phyloP scores from a whole-genome alignment of 148 eudicot species.

The Simmondsia chinensis region DNA sequence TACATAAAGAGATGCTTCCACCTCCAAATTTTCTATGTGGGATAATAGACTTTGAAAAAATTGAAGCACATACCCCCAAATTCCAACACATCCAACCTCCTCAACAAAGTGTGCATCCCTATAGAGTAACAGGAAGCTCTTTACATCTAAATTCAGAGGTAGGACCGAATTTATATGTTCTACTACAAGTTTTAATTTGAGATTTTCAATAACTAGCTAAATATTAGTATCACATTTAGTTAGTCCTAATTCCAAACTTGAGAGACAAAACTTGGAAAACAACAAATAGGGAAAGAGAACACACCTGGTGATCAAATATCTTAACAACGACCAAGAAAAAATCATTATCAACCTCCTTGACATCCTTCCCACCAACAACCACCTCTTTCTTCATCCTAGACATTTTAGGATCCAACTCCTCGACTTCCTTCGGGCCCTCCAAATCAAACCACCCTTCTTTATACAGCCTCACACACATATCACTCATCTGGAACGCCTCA shows the following conservation, averaged over 20 bases:
- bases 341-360: conserved; percentile 84
- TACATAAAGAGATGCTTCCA: no score
- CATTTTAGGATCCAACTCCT: conserved; percentile 61
- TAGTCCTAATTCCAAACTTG: not conserved
- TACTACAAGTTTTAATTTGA: no score
- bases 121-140: no score
- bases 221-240: no score
- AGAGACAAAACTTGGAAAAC: not conserved
- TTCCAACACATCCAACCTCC: no score
- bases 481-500: conserved; percentile 99
- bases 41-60: no score
- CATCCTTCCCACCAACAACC: conserved; percentile 90
- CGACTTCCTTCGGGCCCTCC: conserved; percentile 34
- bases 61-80: no score
- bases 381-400: conserved; percentile 93
- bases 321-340: conserved; percentile 92
- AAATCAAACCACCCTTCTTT: conserved; percentile 86
- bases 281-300: not conserved
- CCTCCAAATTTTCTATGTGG: no score
- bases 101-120: no score
- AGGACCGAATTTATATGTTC: no score
- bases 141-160: no score
- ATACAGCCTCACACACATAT: conserved; percentile 79
- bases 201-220: no score
- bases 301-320: conserved; percentile 89